Evolutionary conservation across 169 alveolate species (phyloP).

Genomic region (Cardiosporidium cionae): DNA sequence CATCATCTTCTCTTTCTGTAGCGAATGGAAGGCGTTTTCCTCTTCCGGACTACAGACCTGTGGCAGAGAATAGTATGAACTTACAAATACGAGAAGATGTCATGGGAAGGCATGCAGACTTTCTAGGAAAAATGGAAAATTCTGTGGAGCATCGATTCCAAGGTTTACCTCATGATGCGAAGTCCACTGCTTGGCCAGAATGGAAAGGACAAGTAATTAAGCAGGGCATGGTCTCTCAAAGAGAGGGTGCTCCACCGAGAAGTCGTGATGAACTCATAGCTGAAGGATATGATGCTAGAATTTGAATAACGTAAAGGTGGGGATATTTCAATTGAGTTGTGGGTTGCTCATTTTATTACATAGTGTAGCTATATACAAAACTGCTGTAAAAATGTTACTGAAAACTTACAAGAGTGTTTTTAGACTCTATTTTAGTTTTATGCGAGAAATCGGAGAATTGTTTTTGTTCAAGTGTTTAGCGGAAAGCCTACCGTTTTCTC

Average conservation of each 20-base stretch:
- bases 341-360: too few species aligned
- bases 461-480: too few species aligned
- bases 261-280: constrained; percentile 75
- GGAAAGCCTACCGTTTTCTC: too few species aligned
- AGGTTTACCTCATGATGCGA: constrained; percentile 20
- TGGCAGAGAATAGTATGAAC: constrained; percentile 55
- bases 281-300: constrained; percentile 78
- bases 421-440: too few species aligned
- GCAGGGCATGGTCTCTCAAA: constrained; percentile 76
- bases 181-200: constrained; percentile 77
- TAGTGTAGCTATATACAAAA: too few species aligned
- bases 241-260: constrained; percentile 60
- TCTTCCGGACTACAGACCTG: constrained; percentile 67
- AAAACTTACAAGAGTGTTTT: too few species aligned
- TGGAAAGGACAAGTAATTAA: constrained; percentile 86
- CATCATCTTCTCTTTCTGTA: constrained; percentile 1
- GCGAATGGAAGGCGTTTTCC: constrained; percentile 12
- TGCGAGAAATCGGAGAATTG: too few species aligned
- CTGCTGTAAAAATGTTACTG: too few species aligned
- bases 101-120: constrained; percentile 73
- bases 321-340: too few species aligned
- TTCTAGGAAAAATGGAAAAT: constrained; percentile 63
- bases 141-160: too few species aligned
- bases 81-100: constrained; percentile 58
- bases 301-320: constrained; percentile 25